phyloP scores from a whole-genome alignment of 768 basidiomycete genomes.

The Tricholoma furcatifolium region DNA sequence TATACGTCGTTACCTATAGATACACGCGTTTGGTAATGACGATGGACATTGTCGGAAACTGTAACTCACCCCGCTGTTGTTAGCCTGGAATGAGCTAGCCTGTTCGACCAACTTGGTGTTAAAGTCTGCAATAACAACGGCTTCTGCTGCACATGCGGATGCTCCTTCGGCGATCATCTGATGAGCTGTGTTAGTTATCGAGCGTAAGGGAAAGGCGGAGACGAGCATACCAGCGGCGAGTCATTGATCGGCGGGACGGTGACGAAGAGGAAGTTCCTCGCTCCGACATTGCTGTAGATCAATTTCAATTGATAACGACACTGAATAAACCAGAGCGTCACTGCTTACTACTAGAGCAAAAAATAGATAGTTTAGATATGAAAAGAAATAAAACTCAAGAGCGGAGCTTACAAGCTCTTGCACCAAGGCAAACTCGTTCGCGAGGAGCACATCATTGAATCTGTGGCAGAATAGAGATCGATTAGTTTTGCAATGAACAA shows the following conservation, averaged over 20 bases:
- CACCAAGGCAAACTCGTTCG: slow-evolving; percentile 49
- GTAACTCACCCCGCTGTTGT: slow-evolving; percentile 43
- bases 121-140: slow-evolving; percentile 47
- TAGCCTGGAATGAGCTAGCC: slow-evolving; percentile 38
- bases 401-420: slow-evolving; percentile 42
- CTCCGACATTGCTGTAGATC: slow-evolving; percentile 44
- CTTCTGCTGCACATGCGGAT: slow-evolving; percentile 37
- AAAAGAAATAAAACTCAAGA: background rate
- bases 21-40: background rate
- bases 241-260: slow-evolving; percentile 42
- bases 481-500: background rate
- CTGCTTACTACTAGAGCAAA: background rate
- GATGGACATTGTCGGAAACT: background rate
- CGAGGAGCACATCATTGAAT: slow-evolving; percentile 47
- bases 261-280: slow-evolving; percentile 52
- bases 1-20: slow-evolving; percentile 42
- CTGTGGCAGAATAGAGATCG: slow-evolving; percentile 19
- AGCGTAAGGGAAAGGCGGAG: background rate
- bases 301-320: slow-evolving; percentile 2
- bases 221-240: slow-evolving; percentile 36
- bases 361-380: background rate
- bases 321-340: slow-evolving; percentile 14
- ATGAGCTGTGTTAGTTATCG: background rate
- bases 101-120: slow-evolving; percentile 47
- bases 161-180: slow-evolving; percentile 50